These are phyloP conservation scores for Coemansia sp. DNA, from an alignment of 192 early-diverging fungal genomes.

Conservation along the genomic window DNA sequence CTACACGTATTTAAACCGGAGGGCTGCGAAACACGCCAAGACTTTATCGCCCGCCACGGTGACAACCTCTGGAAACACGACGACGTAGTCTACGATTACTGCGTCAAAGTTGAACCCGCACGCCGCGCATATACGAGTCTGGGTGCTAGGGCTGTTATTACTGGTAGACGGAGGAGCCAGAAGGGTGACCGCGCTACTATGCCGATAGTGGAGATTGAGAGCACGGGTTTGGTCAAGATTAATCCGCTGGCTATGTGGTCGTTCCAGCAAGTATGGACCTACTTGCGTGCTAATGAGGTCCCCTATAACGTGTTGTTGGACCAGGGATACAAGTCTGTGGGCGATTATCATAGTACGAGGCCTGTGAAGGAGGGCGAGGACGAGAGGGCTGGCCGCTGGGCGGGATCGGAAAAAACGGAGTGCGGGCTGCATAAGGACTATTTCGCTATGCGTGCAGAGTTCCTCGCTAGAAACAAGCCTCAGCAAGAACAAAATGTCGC, in stretches of 20 bases:
- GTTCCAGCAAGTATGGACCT: conserved; percentile 86
- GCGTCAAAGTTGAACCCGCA: conserved; percentile 93
- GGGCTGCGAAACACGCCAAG: conserved; percentile 58
- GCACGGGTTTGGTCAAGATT: conserved; percentile 81
- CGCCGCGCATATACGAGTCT: conserved; percentile 82
- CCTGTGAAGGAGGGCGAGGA: conserved; percentile 65
- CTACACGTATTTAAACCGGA: conserved; percentile 78
- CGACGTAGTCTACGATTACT: conserved; percentile 80
- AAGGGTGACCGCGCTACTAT: conserved; percentile 78
- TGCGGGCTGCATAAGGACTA: conserved; percentile 98
- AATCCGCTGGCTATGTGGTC: conserved; percentile 93
- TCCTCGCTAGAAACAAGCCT: conserved; percentile 76
- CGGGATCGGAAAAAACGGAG: conserved; percentile 85
- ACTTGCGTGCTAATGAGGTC: conserved; percentile 80
- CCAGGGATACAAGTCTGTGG: conserved; percentile 88
- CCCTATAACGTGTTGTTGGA: conserved; percentile 91
- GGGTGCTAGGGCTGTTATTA: conserved; percentile 77
- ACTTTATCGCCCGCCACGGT: conserved; percentile 77
- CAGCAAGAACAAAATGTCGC: conserved; percentile 39
- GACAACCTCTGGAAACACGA: conserved; percentile 82
- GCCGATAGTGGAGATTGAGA: conserved; percentile 82
- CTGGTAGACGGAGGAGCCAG: conserved; percentile 87
- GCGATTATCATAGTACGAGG: conserved; percentile 90
- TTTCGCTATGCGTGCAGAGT: conserved; percentile 85
- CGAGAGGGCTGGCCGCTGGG: conserved; percentile 91